Base-by-base conservation (phyloP, 148 eudicot species). In the Rhododendron molle region DNA sequence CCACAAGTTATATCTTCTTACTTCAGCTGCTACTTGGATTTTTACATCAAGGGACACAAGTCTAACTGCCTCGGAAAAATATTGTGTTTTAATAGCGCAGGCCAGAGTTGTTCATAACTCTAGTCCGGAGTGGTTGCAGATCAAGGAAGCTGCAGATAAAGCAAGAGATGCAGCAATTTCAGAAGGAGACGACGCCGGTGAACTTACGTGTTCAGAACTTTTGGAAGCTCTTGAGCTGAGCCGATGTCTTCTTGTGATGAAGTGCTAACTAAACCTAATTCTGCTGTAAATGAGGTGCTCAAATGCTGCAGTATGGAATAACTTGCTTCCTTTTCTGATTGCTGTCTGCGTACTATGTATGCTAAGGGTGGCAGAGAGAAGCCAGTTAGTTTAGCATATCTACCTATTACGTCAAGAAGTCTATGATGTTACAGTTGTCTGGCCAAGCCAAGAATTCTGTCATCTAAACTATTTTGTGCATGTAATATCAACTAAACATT, bases 151-250 rank as follows among this genome's bases (percentile, higher is more conserved):
- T 88, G 95, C 98, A 72, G 98, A 95, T 86, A 97, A 93, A 82
- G 98, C 99, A 83, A 93, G 92, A 88, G 93, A 89, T 58, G 88
- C 89, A 4, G 96, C 99, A 83, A 86, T 79, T 82, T 87, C 88
- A 65, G 98, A 91, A 86, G 91, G 93, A 76, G 99, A 97, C 87
- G 99, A 95, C 86, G 91, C 91, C 87, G 93, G 95, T 85, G 99
- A 97, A 92, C 81, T 93, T 91, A 95, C 98, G 40, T 97, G 98
- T 83, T 92, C 98, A 83, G 99, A 95, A 90, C 98, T 97, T 89
- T 89, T 97, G 84, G 99, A 97, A 95, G 99, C 99, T 91, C 98
- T 97, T 86, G 99, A 97, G 88, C 93, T 97, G 72, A 97, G 99
- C 89, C 95, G 99, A 71, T 97, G 98, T 85, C 91, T 97, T 83